These are phyloP conservation scores for Cadophora sp. DNA, from an alignment of 2,329 filamentous ascomycete genomes.

Conservation along the genomic window DNA sequence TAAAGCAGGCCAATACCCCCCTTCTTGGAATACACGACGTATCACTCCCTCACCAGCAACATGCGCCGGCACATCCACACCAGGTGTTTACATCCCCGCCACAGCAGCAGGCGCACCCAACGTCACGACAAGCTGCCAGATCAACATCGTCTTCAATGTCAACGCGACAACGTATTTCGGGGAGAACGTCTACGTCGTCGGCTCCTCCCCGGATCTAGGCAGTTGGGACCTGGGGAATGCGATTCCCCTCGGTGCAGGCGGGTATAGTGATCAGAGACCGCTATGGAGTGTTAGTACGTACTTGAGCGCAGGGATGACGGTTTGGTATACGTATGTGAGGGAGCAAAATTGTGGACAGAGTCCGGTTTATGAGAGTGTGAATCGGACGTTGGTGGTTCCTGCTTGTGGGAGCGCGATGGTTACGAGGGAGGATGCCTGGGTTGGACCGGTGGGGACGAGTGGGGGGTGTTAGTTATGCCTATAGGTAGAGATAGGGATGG, in stretches of 20 bases:
- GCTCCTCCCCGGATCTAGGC: conserved; percentile 52
- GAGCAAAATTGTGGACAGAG: conserved; percentile 52
- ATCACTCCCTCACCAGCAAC: conserved; percentile 55
- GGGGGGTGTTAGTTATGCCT: conserved; percentile 34
- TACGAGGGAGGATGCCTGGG: conserved; percentile 50
- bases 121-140: conserved; percentile 37
- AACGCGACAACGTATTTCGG: conserved; percentile 55
- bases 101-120: conserved; percentile 52
- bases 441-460: conserved; percentile 43
- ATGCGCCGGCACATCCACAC: conserved; percentile 55
- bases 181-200: conserved; percentile 55
- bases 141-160: conserved; percentile 53
- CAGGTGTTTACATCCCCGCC: conserved; percentile 57
- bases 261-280: conserved; percentile 52
- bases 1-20: conserved; percentile 59
- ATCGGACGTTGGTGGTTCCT: conserved; percentile 51
- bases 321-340: conserved; percentile 55
- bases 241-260: conserved; percentile 48
- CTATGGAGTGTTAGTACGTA: conserved; percentile 53
- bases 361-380: conserved; percentile 53
- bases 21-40: conserved; percentile 58
- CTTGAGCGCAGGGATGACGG: conserved; percentile 50
- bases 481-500: background rate
- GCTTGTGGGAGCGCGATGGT: conserved; percentile 44
- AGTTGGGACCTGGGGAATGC: conserved; percentile 48